Conservation (phyloP, 140 eudicot genomes). For the Senecio squalidus region DNA sequence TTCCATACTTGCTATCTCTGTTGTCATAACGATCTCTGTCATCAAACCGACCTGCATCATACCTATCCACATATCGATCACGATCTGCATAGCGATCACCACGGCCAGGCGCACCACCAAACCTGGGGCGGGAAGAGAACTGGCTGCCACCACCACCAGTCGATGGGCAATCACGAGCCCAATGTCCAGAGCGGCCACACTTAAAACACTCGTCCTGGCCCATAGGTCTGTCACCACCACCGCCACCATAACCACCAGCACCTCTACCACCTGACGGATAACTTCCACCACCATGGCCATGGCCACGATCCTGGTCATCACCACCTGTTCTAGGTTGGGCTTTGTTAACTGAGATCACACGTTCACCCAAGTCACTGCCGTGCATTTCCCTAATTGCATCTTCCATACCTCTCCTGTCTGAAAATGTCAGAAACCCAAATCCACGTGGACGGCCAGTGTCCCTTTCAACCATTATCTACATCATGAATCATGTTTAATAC, state of each 20-base stretch:
- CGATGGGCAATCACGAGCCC: conserved; percentile 97
- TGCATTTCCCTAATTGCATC: conserved; percentile 95
- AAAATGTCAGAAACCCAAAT: conserved; percentile 91
- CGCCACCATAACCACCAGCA: conserved; percentile 61
- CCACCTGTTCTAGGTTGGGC: conserved; percentile 78
- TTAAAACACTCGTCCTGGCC: conserved; percentile 90
- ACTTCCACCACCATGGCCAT: conserved; percentile 62
- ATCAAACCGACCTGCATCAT: conserved; percentile 62
- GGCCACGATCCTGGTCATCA: conserved; percentile 58
- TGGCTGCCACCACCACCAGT: conserved; percentile 62
- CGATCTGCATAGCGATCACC: conserved; percentile 74
- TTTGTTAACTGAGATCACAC: conserved; percentile 75
- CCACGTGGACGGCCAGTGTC: conserved; percentile 98
- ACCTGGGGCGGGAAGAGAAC: conserved; percentile 61
- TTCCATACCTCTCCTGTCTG: conserved; percentile 90
- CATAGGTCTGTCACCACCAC: conserved; percentile 59
- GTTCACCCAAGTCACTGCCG: conserved; percentile 74
- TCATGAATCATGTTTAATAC: conserved; percentile 19
- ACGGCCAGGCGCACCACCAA: conserved; percentile 59
- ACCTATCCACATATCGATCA: conserved; percentile 71
- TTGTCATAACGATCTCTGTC: conserved; percentile 75
- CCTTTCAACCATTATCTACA: conserved; percentile 92
- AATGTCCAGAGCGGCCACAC: conserved; percentile 95
- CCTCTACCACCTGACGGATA: conserved; percentile 68
- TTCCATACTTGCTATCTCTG: conserved; percentile 66